Evolutionary conservation across 768 basidiomycete genomes (phyloP).

Genomic region (Suillus paluster): DNA sequence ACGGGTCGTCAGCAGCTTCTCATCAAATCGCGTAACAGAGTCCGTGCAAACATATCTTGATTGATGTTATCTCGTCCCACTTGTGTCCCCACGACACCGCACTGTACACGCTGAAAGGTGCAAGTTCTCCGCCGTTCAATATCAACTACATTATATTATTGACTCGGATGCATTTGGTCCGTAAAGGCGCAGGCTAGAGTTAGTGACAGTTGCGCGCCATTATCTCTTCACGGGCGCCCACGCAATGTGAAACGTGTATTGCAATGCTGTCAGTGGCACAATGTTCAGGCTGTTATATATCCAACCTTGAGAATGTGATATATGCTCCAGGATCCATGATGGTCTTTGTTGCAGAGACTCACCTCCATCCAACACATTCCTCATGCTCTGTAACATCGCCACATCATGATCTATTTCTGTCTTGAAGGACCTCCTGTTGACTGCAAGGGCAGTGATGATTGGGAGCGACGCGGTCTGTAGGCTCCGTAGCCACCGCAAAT

Average conservation of each 20-base stretch:
- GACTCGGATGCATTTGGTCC: slow-evolving; percentile 46
- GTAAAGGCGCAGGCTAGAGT: slow-evolving; percentile 45
- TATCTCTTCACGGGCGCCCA: not conserved
- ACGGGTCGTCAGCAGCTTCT: slow-evolving; percentile 16
- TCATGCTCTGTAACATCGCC: not conserved
- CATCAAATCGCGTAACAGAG: slow-evolving; percentile 33
- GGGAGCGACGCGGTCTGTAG: not conserved
- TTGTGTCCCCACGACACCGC: slow-evolving; percentile 40
- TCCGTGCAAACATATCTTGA: slow-evolving; percentile 18
- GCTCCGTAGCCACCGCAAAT: not conserved
- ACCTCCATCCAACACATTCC: not conserved
- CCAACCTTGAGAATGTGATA: not conserved
- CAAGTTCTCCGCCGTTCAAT: slow-evolving; percentile 38
- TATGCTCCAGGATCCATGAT: too few species aligned
- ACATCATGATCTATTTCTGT: not conserved
- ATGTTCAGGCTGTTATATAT: not conserved
- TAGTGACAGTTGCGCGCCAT: slow-evolving; percentile 31
- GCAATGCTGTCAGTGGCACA: not conserved
- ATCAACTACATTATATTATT: slow-evolving; percentile 40
- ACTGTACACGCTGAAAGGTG: slow-evolving; percentile 42
- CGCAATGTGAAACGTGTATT: not conserved
- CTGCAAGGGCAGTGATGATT: not conserved
- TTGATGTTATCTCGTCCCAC: slow-evolving; percentile 17
- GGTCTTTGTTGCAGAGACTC: not conserved
- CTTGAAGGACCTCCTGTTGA: not conserved